Percentiles rank a stretch among this genome's conserved stretches.
Conservation (phyloP, 495 filamentous ascomycete species). For the Aspergillus baeticus region DNA sequence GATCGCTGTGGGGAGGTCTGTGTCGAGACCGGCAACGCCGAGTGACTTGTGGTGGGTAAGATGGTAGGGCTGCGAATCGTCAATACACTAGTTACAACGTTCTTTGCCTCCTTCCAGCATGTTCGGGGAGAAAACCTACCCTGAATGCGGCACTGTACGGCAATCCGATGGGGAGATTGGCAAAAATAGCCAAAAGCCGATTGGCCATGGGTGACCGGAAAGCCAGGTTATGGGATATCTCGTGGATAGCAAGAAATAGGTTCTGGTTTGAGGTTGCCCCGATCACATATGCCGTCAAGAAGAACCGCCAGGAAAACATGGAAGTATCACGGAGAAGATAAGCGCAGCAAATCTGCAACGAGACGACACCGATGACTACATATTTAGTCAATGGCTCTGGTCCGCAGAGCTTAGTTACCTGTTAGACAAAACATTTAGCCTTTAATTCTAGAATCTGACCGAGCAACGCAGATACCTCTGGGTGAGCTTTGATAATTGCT, state of each 20-base stretch:
- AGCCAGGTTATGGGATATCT: constrained; percentile 97
- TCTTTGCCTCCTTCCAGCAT: background rate
- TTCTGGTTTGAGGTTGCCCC: constrained; percentile 98
- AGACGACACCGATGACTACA: constrained; percentile 80
- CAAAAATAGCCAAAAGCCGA: constrained; percentile 82
- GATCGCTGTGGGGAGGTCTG: constrained; percentile 87
- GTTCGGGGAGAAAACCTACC: constrained; percentile 45
- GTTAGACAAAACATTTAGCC: constrained; percentile 3
- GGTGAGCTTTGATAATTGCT: constrained; percentile 98
- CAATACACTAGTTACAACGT: constrained; percentile 11
- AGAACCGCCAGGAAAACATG: constrained; percentile 79
- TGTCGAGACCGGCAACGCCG: constrained; percentile 93
- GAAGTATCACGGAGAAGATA: constrained; percentile 75
- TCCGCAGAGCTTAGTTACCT: constrained; percentile 98
- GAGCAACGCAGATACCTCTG: constrained; percentile 64
- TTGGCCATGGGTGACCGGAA: constrained; percentile 85
- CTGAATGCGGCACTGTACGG: constrained; percentile 97
- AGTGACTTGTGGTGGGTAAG: constrained; percentile 99
- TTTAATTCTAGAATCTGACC: background rate
- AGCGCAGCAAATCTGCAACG: constrained; percentile 76
- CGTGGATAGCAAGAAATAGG: constrained; percentile 97
- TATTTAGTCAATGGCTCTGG: constrained; percentile 96
- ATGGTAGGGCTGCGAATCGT: constrained; percentile 78
- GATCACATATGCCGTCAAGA: constrained; percentile 85
- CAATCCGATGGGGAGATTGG: constrained; percentile 92